Evolutionary conservation across 805 yeast species (phyloP).

Genomic region (Priceomyces haplophilus): DNA sequence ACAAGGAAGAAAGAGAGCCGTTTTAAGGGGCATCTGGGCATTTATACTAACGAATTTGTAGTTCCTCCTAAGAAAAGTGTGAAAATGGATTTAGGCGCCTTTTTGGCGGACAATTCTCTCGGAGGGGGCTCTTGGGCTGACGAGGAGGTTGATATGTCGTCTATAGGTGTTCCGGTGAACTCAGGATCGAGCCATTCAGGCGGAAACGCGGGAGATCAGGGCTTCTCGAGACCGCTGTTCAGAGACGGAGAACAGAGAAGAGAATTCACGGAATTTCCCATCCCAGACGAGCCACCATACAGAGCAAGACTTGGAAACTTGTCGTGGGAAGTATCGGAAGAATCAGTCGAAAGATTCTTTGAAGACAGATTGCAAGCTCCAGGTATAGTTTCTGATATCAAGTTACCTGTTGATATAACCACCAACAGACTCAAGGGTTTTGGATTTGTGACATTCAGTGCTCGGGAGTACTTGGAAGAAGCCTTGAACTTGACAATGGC

Average conservation of each 20-base stretch:
- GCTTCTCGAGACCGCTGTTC: slow-evolving; percentile 3
- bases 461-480: slow-evolving; percentile 47
- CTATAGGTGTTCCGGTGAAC: slow-evolving; percentile 51
- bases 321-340: slow-evolving; percentile 77
- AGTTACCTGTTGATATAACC: slow-evolving; percentile 65
- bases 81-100: slow-evolving; percentile 85
- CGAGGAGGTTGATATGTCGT: slow-evolving; percentile 68
- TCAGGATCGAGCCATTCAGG: slow-evolving; percentile 21
- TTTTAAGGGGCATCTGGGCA: neutral
- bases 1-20: neutral
- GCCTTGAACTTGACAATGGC: slow-evolving; percentile 46
- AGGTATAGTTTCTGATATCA: slow-evolving; percentile 56
- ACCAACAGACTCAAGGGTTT: slow-evolving; percentile 62
- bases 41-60: slow-evolving; percentile 8
- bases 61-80: slow-evolving; percentile 54
- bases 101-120: slow-evolving; percentile 71
- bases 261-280: slow-evolving; percentile 69
- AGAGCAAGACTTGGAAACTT: slow-evolving; percentile 86
- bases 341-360: slow-evolving; percentile 57
- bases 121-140: slow-evolving; percentile 86
- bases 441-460: slow-evolving; percentile 51
- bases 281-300: slow-evolving; percentile 90
- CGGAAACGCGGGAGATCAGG: slow-evolving; percentile 11
- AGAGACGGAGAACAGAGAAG: slow-evolving; percentile 31
- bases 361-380: slow-evolving; percentile 52